Evolutionary conservation across 225 moss, liverwort and hornwort genomes (phyloP).

Genomic region (Straminergon stramineum): DNA sequence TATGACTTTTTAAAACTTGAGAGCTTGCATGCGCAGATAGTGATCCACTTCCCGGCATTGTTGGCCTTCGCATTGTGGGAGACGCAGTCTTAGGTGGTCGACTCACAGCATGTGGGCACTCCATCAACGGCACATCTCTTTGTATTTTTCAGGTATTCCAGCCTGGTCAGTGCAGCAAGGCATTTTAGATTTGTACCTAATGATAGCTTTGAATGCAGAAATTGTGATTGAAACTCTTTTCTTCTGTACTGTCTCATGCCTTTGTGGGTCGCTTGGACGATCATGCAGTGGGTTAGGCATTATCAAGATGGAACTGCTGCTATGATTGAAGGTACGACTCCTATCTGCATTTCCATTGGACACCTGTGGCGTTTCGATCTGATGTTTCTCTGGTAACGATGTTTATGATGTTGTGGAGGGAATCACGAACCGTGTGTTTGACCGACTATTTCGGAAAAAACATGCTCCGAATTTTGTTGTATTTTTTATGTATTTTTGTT

Average conservation of each 20-base stretch:
- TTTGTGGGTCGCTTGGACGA: not conserved
- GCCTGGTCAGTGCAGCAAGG: not conserved
- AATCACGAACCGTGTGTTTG: not conserved
- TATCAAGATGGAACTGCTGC: slow-evolving; percentile 73
- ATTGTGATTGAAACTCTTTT: not conserved
- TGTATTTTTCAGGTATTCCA: slow-evolving; percentile 92
- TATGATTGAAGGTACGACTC: slow-evolving; percentile 73
- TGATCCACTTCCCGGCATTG: slow-evolving; percentile 89
- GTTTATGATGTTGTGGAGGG: not conserved
- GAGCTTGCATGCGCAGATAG: slow-evolving; percentile 48
- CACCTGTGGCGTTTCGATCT: not conserved
- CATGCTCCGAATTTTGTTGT: not conserved
- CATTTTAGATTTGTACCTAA: not conserved
- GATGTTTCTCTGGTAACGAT: not conserved
- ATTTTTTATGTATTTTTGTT: not conserved
- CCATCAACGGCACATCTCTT: slow-evolving; percentile 89
- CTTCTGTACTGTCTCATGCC: not conserved
- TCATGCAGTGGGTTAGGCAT: slow-evolving; percentile 86
- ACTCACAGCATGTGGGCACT: slow-evolving; percentile 96
- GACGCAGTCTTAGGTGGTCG: slow-evolving; percentile 71
- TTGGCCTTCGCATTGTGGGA: slow-evolving; percentile 89
- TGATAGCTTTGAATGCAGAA: not conserved
- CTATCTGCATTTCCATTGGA: not conserved
- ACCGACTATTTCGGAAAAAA: not conserved
- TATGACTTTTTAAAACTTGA: not conserved